These are phyloP conservation scores for Daldinia vernicosa DNA, from an alignment of 495 filamentous ascomycete species.

Conservation along the genomic window DNA sequence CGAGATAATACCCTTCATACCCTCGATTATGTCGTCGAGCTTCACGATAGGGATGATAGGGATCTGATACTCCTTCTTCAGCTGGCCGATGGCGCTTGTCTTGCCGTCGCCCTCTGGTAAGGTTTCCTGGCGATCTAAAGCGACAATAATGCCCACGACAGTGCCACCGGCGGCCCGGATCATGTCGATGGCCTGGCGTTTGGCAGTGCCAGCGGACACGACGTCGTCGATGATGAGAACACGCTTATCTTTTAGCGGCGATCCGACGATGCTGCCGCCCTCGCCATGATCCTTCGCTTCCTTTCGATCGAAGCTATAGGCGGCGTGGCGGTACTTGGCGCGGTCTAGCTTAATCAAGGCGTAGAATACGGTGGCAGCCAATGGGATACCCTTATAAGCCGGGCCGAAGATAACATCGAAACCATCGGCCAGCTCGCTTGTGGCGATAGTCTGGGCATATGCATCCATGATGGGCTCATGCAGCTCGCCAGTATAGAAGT, in stretches of 20 bases:
- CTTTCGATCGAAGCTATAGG: constrained; percentile 93
- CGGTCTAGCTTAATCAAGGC: constrained; percentile 72
- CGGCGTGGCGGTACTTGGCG: constrained; percentile 62
- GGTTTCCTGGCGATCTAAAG: constrained; percentile 88
- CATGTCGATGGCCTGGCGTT: constrained; percentile 87
- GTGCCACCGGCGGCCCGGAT: constrained; percentile 82
- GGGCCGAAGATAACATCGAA: constrained; percentile 84
- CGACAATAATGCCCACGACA: constrained; percentile 84
- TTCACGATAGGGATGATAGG: constrained; percentile 66
- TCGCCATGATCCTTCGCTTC: constrained; percentile 95
- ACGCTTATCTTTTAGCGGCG: constrained; percentile 79
- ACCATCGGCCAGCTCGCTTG: constrained; percentile 51
- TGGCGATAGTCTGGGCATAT: constrained; percentile 77
- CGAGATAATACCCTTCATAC: constrained; percentile 58
- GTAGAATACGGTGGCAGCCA: constrained; percentile 76
- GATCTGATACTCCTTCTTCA: constrained; percentile 72
- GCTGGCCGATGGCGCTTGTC: constrained; percentile 77
- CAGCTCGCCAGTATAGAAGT: constrained; percentile 79
- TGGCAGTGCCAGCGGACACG: constrained; percentile 91
- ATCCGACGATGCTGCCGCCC: constrained; percentile 89
- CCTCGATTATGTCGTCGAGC: constrained; percentile 83
- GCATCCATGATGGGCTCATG: constrained; percentile 77
- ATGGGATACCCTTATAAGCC: constrained; percentile 94
- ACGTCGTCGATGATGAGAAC: constrained; percentile 96
- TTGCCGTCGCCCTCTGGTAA: constrained; percentile 65